phyloP scores from a whole-genome alignment of 2,329 filamentous ascomycete species.

The Zymoseptoria passerinii region DNA sequence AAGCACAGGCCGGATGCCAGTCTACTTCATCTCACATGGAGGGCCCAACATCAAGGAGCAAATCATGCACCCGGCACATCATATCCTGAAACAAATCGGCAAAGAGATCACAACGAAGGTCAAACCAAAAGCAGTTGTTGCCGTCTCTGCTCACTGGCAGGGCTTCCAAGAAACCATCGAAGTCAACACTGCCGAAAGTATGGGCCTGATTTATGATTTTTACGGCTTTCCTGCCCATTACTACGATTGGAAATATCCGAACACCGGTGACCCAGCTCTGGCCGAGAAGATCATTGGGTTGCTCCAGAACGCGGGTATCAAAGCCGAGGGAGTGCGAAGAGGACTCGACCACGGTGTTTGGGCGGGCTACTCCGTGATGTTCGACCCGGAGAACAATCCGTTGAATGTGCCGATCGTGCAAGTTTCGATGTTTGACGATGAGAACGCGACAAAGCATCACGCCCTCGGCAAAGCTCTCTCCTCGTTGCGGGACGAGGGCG shows the following conservation, averaged over 20 bases:
- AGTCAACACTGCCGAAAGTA: constrained; percentile 57
- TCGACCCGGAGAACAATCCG: constrained; percentile 32
- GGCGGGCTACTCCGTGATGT: constrained; percentile 57
- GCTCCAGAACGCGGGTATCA: constrained; percentile 51
- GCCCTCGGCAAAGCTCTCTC: constrained; percentile 58
- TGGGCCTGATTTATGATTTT: constrained; percentile 65
- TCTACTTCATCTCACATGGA: constrained; percentile 44
- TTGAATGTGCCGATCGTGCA: constrained; percentile 56
- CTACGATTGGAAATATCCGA: constrained; percentile 59
- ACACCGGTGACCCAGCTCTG: constrained; percentile 52
- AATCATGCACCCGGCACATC: constrained; percentile 58
- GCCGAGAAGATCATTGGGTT: constrained; percentile 50
- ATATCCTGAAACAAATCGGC: constrained; percentile 56
- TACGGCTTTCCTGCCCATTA: constrained; percentile 58
- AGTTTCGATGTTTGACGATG: constrained; percentile 58
- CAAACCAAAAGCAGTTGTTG: constrained; percentile 63
- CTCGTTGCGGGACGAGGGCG: constrained; percentile 56
- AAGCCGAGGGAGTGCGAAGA: constrained; percentile 50
- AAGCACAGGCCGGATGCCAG: constrained; percentile 34
- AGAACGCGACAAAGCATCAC: constrained; percentile 59
- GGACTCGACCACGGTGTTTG: constrained; percentile 71
- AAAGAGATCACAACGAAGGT: constrained; percentile 61
- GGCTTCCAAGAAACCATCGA: constrained; percentile 48
- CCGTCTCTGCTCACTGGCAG: constrained; percentile 75
- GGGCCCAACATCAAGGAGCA: constrained; percentile 47